Evolutionary conservation across 2,329 filamentous ascomycete species (phyloP).

Genomic region (Colletotrichum tropicale): DNA sequence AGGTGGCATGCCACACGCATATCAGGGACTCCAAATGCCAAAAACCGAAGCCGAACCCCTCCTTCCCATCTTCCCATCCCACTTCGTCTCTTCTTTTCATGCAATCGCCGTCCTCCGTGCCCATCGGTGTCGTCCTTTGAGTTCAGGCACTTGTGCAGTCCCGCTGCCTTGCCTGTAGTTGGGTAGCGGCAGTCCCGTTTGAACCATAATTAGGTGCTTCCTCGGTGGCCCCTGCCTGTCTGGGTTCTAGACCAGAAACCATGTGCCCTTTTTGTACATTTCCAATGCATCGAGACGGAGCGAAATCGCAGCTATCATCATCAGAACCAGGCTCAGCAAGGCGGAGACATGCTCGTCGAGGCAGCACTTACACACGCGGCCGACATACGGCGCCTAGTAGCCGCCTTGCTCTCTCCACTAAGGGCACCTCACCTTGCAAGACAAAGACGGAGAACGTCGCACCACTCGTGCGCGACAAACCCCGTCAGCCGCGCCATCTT

Average conservation of each 20-base stretch:
- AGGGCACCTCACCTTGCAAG: background rate
- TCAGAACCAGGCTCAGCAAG: background rate
- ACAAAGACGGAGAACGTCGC: slow-evolving; percentile 4
- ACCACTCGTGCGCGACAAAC: background rate
- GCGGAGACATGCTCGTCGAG: background rate
- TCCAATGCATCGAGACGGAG: background rate
- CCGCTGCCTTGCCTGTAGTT: background rate
- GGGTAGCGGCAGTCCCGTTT: background rate
- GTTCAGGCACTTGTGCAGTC: slow-evolving; percentile 7
- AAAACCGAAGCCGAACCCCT: background rate
- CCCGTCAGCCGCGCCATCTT: background rate
- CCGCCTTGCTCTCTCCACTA: background rate
- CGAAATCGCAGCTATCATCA: background rate
- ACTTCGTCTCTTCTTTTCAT: slow-evolving; percentile 16
- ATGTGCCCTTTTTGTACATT: background rate
- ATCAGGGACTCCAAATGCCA: background rate
- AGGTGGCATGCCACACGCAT: background rate
- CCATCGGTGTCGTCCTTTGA: background rate
- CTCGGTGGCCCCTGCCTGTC: background rate
- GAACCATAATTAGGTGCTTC: background rate
- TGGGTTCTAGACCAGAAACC: background rate
- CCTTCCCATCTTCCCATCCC: background rate
- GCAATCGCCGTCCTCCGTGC: slow-evolving; percentile 8
- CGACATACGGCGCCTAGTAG: background rate
- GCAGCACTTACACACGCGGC: slow-evolving; percentile 6